Base-by-base conservation (phyloP, 306 rosid genomes). In the Pyrus communis region DNA sequence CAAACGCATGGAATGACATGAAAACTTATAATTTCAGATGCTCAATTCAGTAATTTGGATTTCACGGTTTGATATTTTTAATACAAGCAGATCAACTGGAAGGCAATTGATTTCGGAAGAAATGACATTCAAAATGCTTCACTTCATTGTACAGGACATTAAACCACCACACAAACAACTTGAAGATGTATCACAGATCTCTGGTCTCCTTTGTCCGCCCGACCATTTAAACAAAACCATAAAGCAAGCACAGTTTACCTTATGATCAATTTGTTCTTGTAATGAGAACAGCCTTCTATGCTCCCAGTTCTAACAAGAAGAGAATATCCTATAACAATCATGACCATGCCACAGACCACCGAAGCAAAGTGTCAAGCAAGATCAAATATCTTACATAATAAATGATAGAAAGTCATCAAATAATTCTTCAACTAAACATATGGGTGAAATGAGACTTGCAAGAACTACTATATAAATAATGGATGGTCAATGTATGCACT, bases 211-310 rank as follows among this genome's bases (percentile, higher is more conserved):
- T 77, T 64, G 42, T 13, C 67, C 60, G 17, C 55, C 58, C 51
- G 18, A 31, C 52, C 67, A 23, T 54, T 25, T 77, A 59, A 45
- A 61, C 77, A 68, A 63, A 86, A 51, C 21, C 21, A 15, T 78
- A 62, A 54, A 35, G 21, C 17, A 23, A 64, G 77, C 84, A 72
- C 57, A 54, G 31, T 68, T 77, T 78, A 92, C 97, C 98, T 95
- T 95, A 28, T 91, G 93, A 85, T 89, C 79, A 9, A 88, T 92
- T 82, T 95, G 99, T 67, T 90, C 97, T 78, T 91, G 87, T 85
- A 95, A 86, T 40, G 99, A 90, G 79, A 95, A 92, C 79, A 95
- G 33, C 82, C 79, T 84, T 30, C 97, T 96, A 55, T 80, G 86
- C 84, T 90, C 97, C 96, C 90, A 90, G 82, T 92, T 54, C 99